Percentiles rank a stretch among this genome's conserved stretches.
phyloP scores from a whole-genome alignment of 2,329 filamentous ascomycete species.

The Exutisphaerella laricina region DNA sequence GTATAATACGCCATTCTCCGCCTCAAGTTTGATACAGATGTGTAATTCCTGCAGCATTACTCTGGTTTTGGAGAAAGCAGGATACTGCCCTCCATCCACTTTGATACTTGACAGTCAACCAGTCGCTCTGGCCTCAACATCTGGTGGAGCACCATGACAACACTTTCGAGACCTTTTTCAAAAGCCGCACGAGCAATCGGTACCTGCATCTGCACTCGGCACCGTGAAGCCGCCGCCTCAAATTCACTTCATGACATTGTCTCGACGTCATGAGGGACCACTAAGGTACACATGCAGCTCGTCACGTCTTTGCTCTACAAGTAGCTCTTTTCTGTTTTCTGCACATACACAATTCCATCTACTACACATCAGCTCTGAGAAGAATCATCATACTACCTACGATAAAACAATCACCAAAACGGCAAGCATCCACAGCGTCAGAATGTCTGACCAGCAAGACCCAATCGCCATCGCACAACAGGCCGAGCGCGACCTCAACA shows the following conservation, averaged over 20 bases:
- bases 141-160: background rate
- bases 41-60: no score
- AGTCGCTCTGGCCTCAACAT: no score
- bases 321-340: background rate
- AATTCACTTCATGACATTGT: conserved; percentile 1
- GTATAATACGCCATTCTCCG: no score
- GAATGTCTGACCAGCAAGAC: conserved; percentile 42
- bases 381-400: conserved; percentile 2
- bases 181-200: conserved; percentile 1
- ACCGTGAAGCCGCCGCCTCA: background rate
- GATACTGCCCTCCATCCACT: background rate
- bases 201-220: conserved; percentile 1
- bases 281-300: background rate
- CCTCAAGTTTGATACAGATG: no score
- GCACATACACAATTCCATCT: background rate
- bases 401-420: conserved; percentile 8
- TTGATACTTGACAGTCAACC: no score
- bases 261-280: conserved; percentile 1
- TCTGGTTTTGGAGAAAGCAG: background rate
- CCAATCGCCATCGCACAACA: conserved; percentile 42
- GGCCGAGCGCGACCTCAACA: conserved; percentile 47
- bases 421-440: conserved; percentile 12
- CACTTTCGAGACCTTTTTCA: background rate
- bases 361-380: background rate
- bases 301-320: conserved; percentile 1